Percentiles rank a stretch among this genome's conserved stretches.
phyloP scores from a whole-genome alignment of 2,329 filamentous ascomycete species.

The Cladophialophora carrionii region DNA sequence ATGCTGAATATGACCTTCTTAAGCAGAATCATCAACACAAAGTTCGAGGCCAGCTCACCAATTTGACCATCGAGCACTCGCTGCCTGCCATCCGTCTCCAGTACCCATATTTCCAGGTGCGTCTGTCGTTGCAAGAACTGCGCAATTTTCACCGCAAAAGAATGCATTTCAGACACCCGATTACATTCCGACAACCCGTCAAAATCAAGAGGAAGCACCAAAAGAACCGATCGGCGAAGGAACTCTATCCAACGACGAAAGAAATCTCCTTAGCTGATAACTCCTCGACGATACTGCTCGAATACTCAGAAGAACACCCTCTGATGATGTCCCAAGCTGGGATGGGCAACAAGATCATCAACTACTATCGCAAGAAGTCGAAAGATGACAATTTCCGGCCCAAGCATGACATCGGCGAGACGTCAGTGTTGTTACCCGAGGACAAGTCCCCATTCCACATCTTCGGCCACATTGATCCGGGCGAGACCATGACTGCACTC shows the following conservation, averaged over 20 bases:
- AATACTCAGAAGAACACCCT: conserved; percentile 94
- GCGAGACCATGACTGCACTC: conserved; percentile 85
- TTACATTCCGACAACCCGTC: conserved; percentile 73
- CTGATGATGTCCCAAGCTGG: conserved; percentile 93
- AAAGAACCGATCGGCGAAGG: conserved; percentile 75
- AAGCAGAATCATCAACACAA: conserved; percentile 98
- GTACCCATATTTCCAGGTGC: conserved; percentile 94
- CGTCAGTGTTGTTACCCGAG: conserved; percentile 82
- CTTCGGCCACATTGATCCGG: conserved; percentile 89
- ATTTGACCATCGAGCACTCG: conserved; percentile 91
- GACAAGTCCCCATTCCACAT: conserved; percentile 95
- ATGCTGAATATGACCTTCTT: conserved; percentile 90
- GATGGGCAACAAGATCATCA: conserved; percentile 94
- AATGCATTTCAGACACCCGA: conserved; percentile 68
- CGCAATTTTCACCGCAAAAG: conserved; percentile 83
- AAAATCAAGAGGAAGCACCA: conserved; percentile 76
- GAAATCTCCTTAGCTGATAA: conserved; percentile 88
- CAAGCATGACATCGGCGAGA: conserved; percentile 84
- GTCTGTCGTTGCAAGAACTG: conserved; percentile 71
- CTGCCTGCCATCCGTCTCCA: conserved; percentile 87
- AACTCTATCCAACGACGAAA: conserved; percentile 77
- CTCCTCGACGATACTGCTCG: conserved; percentile 81
- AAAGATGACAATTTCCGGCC: conserved; percentile 74
- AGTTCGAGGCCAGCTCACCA: conserved; percentile 87
- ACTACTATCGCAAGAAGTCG: conserved; percentile 90